phyloP scores from a whole-genome alignment of 495 filamentous ascomycete species.

The Aspergillus funiculosus region DNA sequence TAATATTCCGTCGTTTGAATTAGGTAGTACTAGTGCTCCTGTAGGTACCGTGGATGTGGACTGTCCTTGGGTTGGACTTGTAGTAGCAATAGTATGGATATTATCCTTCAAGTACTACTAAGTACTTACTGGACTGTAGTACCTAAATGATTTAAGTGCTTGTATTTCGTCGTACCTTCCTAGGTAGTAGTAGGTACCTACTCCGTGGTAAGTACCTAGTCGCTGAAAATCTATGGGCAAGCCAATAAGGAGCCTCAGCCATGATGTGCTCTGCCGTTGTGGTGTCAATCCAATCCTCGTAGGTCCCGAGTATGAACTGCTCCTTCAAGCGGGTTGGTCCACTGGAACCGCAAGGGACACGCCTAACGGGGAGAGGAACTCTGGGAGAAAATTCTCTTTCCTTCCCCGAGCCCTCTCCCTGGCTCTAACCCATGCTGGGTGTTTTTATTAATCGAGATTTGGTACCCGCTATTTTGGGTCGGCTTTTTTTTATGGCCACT shows the following conservation, averaged over 20 bases:
- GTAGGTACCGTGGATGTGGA: no score
- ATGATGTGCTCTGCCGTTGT: slow-evolving; percentile 20
- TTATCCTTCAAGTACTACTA: no score
- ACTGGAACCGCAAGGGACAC: slow-evolving; percentile 17
- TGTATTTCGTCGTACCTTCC: neutral
- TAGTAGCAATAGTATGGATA: no score
- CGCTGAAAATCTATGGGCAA: neutral
- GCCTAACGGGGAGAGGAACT: neutral
- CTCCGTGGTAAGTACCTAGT: neutral
- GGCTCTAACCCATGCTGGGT: slow-evolving; percentile 13
- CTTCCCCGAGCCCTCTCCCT: slow-evolving; percentile 6
- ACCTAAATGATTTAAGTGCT: no score
- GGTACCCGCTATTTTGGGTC: slow-evolving; percentile 18
- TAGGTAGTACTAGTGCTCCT: no score
- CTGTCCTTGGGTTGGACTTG: no score
- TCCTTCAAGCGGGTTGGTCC: neutral
- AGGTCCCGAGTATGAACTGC: no score
- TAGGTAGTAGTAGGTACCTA: neutral
- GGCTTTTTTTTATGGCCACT: slow-evolving; percentile 11
- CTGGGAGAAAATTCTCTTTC: slow-evolving; percentile 6
- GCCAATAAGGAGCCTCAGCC: slow-evolving; percentile 12
- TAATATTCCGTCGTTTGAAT: no score
- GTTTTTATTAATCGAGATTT: slow-evolving; percentile 13
- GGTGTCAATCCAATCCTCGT: slow-evolving; percentile 11
- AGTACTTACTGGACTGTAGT: no score